Conservation (phyloP, 2,329 filamentous ascomycete genomes). For the Aspergillus brasiliensis region DNA sequence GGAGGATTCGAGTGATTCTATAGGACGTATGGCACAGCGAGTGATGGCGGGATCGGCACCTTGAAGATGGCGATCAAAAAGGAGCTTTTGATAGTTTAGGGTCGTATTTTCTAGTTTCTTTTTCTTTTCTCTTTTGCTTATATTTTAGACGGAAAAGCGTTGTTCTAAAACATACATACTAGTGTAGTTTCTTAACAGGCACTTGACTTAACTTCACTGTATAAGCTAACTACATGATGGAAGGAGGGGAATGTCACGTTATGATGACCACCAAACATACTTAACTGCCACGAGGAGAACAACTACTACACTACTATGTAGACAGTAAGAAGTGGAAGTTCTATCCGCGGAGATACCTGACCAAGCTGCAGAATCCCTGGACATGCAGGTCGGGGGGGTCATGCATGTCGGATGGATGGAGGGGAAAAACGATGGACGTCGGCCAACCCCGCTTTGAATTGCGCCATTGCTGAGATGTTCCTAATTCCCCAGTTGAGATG, state of each 20-base stretch:
- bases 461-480: background rate
- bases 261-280: background rate
- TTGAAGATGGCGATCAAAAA: slow-evolving; percentile 12
- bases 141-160: background rate
- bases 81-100: background rate
- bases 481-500: too few relatives aligned
- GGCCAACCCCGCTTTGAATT: slow-evolving; percentile 1
- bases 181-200: background rate
- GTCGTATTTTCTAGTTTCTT: background rate
- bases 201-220: background rate
- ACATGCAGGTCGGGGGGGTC: background rate
- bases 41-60: slow-evolving; percentile 33
- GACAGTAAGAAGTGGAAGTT: background rate
- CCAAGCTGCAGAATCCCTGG: background rate
- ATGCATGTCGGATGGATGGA: background rate
- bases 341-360: slow-evolving; percentile 3
- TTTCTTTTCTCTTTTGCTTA: too few relatives aligned
- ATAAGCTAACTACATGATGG: background rate
- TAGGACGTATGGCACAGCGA: slow-evolving; percentile 13
- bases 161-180: background rate
- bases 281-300: too few relatives aligned
- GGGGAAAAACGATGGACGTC: background rate
- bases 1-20: slow-evolving; percentile 6
- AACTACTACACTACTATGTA: too few relatives aligned
- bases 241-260: background rate